A percentile compares a stretch with the other conserved stretches of the same genome.
Conservation (phyloP, 495 filamentous ascomycete species). For the Penicillium angulare region DNA sequence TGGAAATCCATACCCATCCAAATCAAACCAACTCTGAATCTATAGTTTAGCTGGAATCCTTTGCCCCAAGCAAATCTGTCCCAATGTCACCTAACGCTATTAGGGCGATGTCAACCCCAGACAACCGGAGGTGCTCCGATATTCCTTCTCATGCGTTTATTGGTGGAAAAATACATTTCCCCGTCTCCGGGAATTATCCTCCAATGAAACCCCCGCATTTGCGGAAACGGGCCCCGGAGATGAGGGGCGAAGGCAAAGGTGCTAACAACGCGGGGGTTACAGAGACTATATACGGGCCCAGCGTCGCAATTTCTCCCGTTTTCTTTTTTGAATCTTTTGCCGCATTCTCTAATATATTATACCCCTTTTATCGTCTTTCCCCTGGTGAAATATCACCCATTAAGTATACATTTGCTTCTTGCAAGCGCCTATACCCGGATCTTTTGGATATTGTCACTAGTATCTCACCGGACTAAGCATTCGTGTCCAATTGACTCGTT, state of each 20-base stretch:
- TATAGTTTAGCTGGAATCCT: background rate
- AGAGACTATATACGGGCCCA: conserved; percentile 25
- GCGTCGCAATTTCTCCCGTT: conserved; percentile 13
- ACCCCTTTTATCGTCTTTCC: background rate
- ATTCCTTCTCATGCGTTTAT: conserved; percentile 8
- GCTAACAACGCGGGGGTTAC: conserved; percentile 21
- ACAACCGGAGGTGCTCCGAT: conserved; percentile 32
- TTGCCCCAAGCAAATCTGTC: too few species aligned
- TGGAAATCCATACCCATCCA: too few species aligned
- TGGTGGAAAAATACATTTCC: conserved; percentile 31
- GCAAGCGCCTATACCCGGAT: background rate
- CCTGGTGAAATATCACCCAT: background rate
- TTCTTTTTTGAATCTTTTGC: conserved; percentile 1
- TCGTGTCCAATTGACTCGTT: conserved; percentile 10
- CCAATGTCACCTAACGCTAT: too few species aligned
- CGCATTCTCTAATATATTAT: conserved; percentile 1
- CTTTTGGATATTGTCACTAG: background rate
- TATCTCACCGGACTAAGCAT: background rate
- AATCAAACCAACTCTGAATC: background rate
- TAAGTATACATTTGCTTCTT: background rate
- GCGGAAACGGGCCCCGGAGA: background rate
- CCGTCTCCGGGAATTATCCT: conserved; percentile 22
- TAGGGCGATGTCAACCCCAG: conserved; percentile 9
- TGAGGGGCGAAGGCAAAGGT: conserved; percentile 22
- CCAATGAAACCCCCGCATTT: conserved; percentile 22